These are phyloP conservation scores for Erythrophleum fordii DNA, from an alignment of 306 rosid species.

Conservation along the genomic window DNA sequence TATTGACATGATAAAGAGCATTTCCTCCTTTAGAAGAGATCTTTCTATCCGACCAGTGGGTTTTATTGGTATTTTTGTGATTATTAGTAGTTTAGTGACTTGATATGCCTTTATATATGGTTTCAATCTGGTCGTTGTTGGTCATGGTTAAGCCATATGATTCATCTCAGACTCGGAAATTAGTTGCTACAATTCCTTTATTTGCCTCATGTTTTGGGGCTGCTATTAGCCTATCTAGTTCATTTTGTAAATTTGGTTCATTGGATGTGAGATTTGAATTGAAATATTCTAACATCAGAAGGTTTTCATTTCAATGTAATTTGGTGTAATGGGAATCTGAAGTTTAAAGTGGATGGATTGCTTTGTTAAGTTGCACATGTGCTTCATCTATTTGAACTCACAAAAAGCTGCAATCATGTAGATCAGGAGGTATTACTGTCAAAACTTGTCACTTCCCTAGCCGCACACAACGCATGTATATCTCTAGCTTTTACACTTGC, in stretches of 20 bases:
- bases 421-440: conserved; percentile 2
- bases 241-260: conserved; percentile 11
- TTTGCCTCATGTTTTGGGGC: conserved; percentile 6
- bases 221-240: neutral
- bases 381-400: neutral
- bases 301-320: neutral
- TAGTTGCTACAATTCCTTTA: conserved; percentile 8
- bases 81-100: neutral
- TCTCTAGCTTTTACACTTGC: conserved; percentile 16
- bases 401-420: neutral
- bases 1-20: neutral
- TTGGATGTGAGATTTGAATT: conserved; percentile 1
- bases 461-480: neutral
- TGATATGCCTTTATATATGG: neutral
- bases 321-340: conserved; percentile 16
- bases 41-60: neutral
- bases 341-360: conserved; percentile 19
- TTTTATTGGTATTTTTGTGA: neutral
- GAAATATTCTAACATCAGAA: conserved; percentile 8
- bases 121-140: conserved; percentile 6
- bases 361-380: neutral
- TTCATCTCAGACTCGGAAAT: neutral
- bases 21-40: neutral
- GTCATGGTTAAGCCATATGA: neutral
- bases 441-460: neutral